A percentile compares a stretch with the other conserved stretches of the same genome.
Evolutionary conservation across 139 green algal genomes (phyloP).

Genomic region (Chlamydomonas sphaeroides): DNA sequence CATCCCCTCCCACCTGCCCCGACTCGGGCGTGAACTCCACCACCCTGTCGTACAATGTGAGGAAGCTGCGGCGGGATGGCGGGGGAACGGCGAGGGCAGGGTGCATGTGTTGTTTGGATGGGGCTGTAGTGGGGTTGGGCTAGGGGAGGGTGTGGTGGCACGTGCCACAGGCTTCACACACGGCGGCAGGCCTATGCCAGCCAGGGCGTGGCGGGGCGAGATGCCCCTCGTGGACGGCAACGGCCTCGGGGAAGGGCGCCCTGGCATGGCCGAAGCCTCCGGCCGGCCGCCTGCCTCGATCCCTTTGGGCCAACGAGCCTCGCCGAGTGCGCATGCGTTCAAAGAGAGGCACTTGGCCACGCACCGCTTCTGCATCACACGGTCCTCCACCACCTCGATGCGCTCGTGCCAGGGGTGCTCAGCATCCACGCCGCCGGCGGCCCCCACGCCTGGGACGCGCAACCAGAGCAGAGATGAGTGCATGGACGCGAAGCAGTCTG

Average conservation of each 20-base stretch:
- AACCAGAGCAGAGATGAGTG: too few relatives aligned
- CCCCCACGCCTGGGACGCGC: too few relatives aligned
- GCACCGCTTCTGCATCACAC: constrained; percentile 38
- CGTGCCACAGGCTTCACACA: too few relatives aligned
- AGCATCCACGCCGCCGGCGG: background rate
- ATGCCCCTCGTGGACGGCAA: background rate
- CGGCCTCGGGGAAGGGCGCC: too few relatives aligned
- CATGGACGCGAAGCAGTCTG: too few relatives aligned
- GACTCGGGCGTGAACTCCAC: constrained; percentile 53
- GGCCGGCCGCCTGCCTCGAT: too few relatives aligned
- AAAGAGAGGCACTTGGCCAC: background rate
- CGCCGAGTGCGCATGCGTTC: too few relatives aligned
- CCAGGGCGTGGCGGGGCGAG: too few relatives aligned
- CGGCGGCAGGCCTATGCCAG: background rate
- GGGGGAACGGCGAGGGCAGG: background rate
- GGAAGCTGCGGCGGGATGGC: constrained; percentile 49
- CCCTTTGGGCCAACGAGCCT: background rate
- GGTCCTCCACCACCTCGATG: constrained; percentile 59
- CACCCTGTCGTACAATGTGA: constrained; percentile 70
- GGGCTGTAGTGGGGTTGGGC: background rate
- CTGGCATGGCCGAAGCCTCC: too few relatives aligned
- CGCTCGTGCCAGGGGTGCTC: constrained; percentile 28
- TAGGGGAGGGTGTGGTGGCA: too few relatives aligned
- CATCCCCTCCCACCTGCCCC: background rate
- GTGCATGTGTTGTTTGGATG: too few relatives aligned